Conservation (phyloP, 768 basidiomycete species). For the Leccinum variicolor region DNA sequence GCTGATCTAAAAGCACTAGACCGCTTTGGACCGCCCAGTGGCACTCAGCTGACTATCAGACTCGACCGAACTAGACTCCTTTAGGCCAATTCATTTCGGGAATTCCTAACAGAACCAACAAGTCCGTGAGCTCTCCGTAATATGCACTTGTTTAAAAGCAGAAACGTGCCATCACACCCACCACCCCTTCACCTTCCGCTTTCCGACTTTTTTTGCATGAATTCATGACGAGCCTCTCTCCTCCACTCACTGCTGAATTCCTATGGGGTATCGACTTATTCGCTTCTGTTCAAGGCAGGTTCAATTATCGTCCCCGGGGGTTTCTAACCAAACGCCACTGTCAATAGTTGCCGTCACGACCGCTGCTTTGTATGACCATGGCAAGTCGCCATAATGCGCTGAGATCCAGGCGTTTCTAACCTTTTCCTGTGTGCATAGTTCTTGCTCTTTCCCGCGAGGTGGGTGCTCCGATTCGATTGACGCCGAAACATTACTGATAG, state of each 20-base stretch:
- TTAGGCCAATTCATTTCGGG: constrained; percentile 11
- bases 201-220: constrained; percentile 2
- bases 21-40: background rate
- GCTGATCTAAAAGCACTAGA: background rate
- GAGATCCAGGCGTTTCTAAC: background rate
- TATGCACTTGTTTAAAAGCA: constrained; percentile 16
- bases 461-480: constrained; percentile 1
- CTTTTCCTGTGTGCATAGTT: constrained; percentile 5
- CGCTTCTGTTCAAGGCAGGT: constrained; percentile 23
- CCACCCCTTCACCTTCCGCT: background rate
- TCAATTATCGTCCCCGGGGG: background rate
- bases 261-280: constrained; percentile 10
- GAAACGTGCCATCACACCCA: background rate
- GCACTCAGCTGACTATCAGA: background rate
- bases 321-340: constrained; percentile 4
- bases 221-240: constrained; percentile 23
- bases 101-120: background rate
- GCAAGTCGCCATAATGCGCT: constrained; percentile 4
- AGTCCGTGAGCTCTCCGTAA: background rate
- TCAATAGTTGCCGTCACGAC: constrained; percentile 27
- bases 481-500: background rate
- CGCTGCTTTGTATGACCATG: constrained; percentile 29
- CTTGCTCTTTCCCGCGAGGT: constrained; percentile 29
- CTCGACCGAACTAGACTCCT: background rate
- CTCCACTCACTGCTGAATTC: constrained; percentile 1